phyloP scores from a whole-genome alignment of 129 eudicot species.

The Chrysanthemum makinoi region DNA sequence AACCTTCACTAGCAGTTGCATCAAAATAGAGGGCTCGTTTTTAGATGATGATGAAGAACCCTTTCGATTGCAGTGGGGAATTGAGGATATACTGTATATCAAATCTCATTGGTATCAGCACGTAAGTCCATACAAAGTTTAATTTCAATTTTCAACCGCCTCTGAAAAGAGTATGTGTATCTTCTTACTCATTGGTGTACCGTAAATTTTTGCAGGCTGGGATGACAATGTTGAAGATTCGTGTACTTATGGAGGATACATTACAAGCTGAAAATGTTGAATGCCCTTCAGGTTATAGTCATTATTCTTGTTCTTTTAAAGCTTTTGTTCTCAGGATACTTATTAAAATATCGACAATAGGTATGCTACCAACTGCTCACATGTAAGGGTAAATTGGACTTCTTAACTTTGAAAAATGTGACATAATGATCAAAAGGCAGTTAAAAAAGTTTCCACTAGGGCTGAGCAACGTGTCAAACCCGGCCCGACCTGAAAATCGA shows the following conservation, averaged over 20 bases:
- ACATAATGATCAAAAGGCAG: too few relatives aligned
- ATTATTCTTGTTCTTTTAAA: background rate
- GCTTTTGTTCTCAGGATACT: background rate
- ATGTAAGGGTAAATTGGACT: too few relatives aligned
- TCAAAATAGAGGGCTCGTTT: conserved; percentile 46
- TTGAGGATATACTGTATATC: conserved; percentile 56
- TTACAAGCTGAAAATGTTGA: conserved; percentile 26
- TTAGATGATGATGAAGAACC: conserved; percentile 28
- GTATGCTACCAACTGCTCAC: too few relatives aligned
- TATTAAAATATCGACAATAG: too few relatives aligned
- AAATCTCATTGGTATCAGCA: conserved; percentile 51
- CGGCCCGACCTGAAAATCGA: too few relatives aligned
- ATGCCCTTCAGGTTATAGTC: conserved; percentile 48
- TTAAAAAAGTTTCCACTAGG: too few relatives aligned
- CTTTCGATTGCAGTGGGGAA: conserved; percentile 46
- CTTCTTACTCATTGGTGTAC: conserved; percentile 5
- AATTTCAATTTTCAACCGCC: background rate
- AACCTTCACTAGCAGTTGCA: conserved; percentile 41
- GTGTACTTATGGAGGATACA: conserved; percentile 31
- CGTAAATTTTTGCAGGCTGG: conserved; percentile 43
- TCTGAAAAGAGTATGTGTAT: background rate
- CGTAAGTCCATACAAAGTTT: conserved; percentile 40
- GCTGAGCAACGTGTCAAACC: too few relatives aligned
- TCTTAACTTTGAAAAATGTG: too few relatives aligned
- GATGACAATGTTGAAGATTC: conserved; percentile 45